Conservation (phyloP, 2,329 filamentous ascomycete genomes). For the Arthroderma sp. region DNA sequence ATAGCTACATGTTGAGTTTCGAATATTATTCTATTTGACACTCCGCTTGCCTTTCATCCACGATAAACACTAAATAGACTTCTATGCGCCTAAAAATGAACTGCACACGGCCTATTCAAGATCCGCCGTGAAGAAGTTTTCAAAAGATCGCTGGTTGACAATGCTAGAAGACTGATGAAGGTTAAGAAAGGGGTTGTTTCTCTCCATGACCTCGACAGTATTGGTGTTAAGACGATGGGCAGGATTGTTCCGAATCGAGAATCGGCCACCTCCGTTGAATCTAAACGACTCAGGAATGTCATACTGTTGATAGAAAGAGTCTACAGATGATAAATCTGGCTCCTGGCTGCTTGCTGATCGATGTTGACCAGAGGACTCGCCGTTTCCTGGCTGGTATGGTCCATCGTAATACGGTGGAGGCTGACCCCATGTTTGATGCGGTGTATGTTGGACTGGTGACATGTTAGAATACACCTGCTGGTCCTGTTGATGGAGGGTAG, state of each 20-base stretch:
- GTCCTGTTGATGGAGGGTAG: too few species aligned
- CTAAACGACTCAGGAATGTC: not conserved
- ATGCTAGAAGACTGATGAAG: not conserved
- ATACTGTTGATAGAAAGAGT: not conserved
- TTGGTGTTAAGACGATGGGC: constrained; percentile 12
- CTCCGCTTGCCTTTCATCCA: not conserved
- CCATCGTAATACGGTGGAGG: too few species aligned
- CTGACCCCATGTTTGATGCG: too few species aligned
- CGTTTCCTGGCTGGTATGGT: too few species aligned
- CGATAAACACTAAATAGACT: not conserved
- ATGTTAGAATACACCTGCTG: too few species aligned
- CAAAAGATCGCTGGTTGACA: constrained; percentile 10
- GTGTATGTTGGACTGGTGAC: too few species aligned
- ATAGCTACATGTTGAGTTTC: not conserved
- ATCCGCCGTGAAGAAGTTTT: constrained; percentile 10
- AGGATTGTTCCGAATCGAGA: constrained; percentile 11
- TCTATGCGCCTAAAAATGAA: not conserved
- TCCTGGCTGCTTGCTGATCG: not conserved
- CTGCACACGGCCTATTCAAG: not conserved
- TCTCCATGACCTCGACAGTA: constrained; percentile 10
- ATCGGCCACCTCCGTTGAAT: constrained; percentile 9
- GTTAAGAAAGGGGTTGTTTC: constrained; percentile 13
- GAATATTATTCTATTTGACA: not conserved
- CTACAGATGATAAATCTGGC: not conserved
- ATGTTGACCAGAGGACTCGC: too few species aligned